Evolutionary conservation across 2,329 filamentous ascomycete species (phyloP).

Genomic region (Achaetomium macrosporum): DNA sequence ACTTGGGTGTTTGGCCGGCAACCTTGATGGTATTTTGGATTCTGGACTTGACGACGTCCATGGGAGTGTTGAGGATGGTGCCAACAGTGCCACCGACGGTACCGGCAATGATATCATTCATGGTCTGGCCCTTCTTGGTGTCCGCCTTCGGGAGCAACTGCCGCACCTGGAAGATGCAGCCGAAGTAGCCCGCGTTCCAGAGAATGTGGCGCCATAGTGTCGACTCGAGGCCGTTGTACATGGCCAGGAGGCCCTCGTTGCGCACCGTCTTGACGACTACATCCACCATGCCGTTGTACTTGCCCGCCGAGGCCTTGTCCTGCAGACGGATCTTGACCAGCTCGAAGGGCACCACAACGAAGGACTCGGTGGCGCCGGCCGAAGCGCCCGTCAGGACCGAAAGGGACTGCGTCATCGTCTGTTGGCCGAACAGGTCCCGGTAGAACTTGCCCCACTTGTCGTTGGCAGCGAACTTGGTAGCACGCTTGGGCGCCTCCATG

Average conservation of each 20-base stretch:
- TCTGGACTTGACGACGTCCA: constrained; percentile 96
- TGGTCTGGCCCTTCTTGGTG: constrained; percentile 73
- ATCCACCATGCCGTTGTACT: constrained; percentile 78
- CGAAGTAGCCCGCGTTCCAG: constrained; percentile 97
- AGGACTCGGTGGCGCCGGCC: constrained; percentile 89
- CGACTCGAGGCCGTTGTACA: constrained; percentile 96
- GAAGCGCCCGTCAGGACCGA: constrained; percentile 91
- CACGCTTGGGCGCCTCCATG: constrained; percentile 75
- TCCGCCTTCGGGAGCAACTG: constrained; percentile 74
- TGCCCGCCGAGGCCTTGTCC: constrained; percentile 86
- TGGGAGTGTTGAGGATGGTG: constrained; percentile 88
- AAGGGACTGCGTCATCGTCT: constrained; percentile 86
- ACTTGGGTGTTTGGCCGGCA: constrained; percentile 78
- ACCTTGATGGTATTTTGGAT: constrained; percentile 92
- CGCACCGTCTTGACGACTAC: constrained; percentile 75
- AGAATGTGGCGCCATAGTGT: constrained; percentile 86
- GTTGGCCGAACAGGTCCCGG: constrained; percentile 74
- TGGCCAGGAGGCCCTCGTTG: constrained; percentile 74
- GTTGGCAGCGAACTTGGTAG: constrained; percentile 98
- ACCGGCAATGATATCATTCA: constrained; percentile 83
- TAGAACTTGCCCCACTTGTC: constrained; percentile 97
- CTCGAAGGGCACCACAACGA: constrained; percentile 97
- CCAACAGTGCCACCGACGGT: constrained; percentile 80
- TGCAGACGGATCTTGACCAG: constrained; percentile 97
- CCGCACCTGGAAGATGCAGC: constrained; percentile 96